These are phyloP conservation scores for Vanrija sp. DNA, from an alignment of 1,284 basidiomycete genomes.

Conservation along the genomic window DNA sequence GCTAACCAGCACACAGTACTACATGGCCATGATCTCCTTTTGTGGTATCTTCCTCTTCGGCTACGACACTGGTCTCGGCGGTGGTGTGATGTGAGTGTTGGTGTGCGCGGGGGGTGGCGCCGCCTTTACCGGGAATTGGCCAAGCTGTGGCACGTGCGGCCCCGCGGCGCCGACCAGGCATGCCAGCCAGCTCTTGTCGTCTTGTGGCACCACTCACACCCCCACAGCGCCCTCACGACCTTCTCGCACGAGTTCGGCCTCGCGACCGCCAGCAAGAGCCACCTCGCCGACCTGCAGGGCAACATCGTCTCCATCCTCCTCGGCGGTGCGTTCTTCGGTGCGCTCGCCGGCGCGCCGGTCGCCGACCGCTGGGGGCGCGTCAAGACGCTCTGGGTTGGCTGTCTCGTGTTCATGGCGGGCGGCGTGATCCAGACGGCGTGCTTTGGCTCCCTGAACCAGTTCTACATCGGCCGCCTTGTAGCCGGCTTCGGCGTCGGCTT, in stretches of 20 bases:
- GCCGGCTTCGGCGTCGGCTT: constrained; percentile 62
- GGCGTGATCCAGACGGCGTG: constrained; percentile 56
- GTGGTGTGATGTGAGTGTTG: constrained; percentile 25
- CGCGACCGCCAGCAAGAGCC: constrained; percentile 43
- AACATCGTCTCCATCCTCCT: constrained; percentile 72
- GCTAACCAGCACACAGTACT: constrained; percentile 13
- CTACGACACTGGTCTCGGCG: constrained; percentile 27
- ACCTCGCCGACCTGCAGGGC: constrained; percentile 52
- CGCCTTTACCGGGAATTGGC: too few species aligned
- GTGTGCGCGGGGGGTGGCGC: too few species aligned
- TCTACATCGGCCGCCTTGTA: constrained; percentile 60
- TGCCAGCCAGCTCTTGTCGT: too few species aligned
- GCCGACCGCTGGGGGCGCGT: constrained; percentile 49
- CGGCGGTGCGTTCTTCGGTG: constrained; percentile 65
- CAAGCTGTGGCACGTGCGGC: too few species aligned
- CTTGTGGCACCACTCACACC: background rate
- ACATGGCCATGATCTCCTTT: constrained; percentile 67
- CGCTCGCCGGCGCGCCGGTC: constrained; percentile 56
- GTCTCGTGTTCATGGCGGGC: constrained; percentile 62
- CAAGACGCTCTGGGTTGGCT: constrained; percentile 59
- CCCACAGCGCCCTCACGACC: constrained; percentile 55
- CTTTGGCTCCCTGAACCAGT: constrained; percentile 13
- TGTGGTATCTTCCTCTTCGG: constrained; percentile 76
- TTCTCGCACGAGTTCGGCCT: constrained; percentile 65
- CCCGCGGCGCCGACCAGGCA: too few species aligned